phyloP scores from a whole-genome alignment of 805 yeast genomes.

The Tanozyma kutaoensis region DNA sequence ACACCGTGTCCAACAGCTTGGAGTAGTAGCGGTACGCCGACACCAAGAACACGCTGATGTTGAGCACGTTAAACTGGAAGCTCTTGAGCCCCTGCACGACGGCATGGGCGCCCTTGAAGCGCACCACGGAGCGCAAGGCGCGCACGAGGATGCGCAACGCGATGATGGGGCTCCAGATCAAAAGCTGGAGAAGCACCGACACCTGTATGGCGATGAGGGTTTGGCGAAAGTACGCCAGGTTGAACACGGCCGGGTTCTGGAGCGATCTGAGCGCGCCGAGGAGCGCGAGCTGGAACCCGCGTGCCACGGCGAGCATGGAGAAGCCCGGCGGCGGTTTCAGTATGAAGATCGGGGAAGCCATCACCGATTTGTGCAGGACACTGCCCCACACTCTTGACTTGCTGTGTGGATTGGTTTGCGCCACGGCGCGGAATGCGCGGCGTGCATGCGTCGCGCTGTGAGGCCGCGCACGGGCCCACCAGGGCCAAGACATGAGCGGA shows the following conservation, averaged over 20 bases:
- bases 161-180: slow-evolving; percentile 11
- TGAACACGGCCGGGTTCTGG: slow-evolving; percentile 23
- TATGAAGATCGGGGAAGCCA: slow-evolving; percentile 50
- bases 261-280: slow-evolving; percentile 35
- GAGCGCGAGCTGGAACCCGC: slow-evolving; percentile 41
- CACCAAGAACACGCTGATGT: slow-evolving; percentile 26
- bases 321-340: slow-evolving; percentile 46
- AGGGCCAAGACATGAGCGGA: too few relatives aligned
- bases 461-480: too few relatives aligned
- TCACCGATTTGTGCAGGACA: slow-evolving; percentile 4
- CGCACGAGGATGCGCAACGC: slow-evolving; percentile 6
- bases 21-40: slow-evolving; percentile 21
- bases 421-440: too few relatives aligned
- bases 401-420: too few relatives aligned
- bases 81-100: slow-evolving; percentile 4
- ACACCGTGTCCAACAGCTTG: slow-evolving; percentile 26
- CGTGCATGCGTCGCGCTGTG: too few relatives aligned
- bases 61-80: slow-evolving; percentile 23
- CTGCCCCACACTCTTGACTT: too few relatives aligned
- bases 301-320: slow-evolving; percentile 29
- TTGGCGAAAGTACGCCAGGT: slow-evolving; percentile 18
- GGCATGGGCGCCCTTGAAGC: slow-evolving; percentile 1
- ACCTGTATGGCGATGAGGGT: slow-evolving; percentile 19
- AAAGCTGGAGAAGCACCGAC: slow-evolving; percentile 23
- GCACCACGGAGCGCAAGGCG: slow-evolving; percentile 6